Base-by-base conservation (phyloP, 192 early-diverging fungal genomes). In the Funneliformis mosseae region DNA sequence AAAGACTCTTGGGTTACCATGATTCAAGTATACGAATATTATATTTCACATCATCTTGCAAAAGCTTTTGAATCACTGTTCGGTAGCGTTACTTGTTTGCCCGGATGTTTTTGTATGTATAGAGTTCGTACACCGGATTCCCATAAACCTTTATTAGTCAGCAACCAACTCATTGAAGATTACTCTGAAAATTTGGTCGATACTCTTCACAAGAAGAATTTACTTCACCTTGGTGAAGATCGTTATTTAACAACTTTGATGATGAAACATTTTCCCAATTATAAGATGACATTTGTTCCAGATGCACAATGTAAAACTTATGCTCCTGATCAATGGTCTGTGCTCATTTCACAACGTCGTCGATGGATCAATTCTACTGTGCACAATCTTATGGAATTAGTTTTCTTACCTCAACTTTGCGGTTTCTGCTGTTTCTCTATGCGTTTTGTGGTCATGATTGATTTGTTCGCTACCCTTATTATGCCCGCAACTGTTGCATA, bases 301-400 rank as follows among this genome's bases (percentile, higher is more conserved):
- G 95, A 97, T 64, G 98, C 98, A 14, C 90, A 94, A 79, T 98
- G 97, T 85, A 92, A 90, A 84, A 99, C 98, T 48, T 94, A 91
- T 63, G 98, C 95, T 10, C 98, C 98, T 7, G 98, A 99, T 81
- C 91, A 91, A 79, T 97, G 96, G 93, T 87, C 90, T 69, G 92
- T 99, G 43, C 85, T 99, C 68, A 84, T 99, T 38, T 99, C 98
- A 7, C 98, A 99, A 85, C 94, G 98, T 77, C 96, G 98, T 87
- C 94, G 98, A 81, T 99, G 98, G 98, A 99, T 99, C 83, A 99
- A 99, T 89, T 98, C 97, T 55, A 99, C 98, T 5, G 94, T 99
- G 9, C 98, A 99, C 89, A 99, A 99, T 83, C 88, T 98, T 83
- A 91, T 98, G 81, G 98, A 99, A 84, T 88, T 99, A 60, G 84